Evolutionary conservation across 257 asterid genomes (phyloP).

Genomic region (Nicotiana paniculata): DNA sequence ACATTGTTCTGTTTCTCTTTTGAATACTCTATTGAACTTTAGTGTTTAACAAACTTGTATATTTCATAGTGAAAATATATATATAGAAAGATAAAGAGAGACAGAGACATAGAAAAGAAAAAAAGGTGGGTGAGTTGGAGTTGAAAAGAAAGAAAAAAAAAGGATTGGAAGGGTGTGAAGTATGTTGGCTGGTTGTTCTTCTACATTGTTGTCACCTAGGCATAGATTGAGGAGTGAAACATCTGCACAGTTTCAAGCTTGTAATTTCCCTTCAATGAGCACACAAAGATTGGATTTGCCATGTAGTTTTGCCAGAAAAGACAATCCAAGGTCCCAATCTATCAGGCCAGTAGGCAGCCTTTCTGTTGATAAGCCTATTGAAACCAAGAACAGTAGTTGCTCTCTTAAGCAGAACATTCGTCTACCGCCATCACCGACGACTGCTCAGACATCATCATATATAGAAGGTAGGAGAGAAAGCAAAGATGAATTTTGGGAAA

Average conservation of each 20-base stretch:
- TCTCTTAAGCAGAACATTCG: slow-evolving; percentile 61
- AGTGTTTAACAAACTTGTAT: neutral
- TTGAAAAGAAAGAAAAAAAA: slow-evolving; percentile 20
- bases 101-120: slow-evolving; percentile 23
- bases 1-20: slow-evolving; percentile 58
- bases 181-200: slow-evolving; percentile 98
- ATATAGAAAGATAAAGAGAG: slow-evolving; percentile 10
- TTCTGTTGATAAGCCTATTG: slow-evolving; percentile 59
- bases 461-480: slow-evolving; percentile 41
- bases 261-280: slow-evolving; percentile 88
- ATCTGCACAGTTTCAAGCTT: slow-evolving; percentile 76
- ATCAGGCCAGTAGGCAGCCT: slow-evolving; percentile 65
- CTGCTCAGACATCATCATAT: slow-evolving; percentile 15
- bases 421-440: slow-evolving; percentile 51
- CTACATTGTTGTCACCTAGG: slow-evolving; percentile 86
- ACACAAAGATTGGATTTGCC: slow-evolving; percentile 93
- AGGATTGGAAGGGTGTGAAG: slow-evolving; percentile 46
- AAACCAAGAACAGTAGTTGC: slow-evolving; percentile 39
- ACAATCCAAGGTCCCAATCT: slow-evolving; percentile 45
- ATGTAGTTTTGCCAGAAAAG: slow-evolving; percentile 59
- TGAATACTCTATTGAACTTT: slow-evolving; percentile 37
- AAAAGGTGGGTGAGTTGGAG: slow-evolving; percentile 44
- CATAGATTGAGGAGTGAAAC: slow-evolving; percentile 89
- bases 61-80: slow-evolving; percentile 9
- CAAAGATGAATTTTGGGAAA: slow-evolving; percentile 49